Evolutionary conservation across 768 basidiomycete genomes (phyloP), one percentile per base, ranked within the genome.

Genomic region (Chiua virens): DNA sequence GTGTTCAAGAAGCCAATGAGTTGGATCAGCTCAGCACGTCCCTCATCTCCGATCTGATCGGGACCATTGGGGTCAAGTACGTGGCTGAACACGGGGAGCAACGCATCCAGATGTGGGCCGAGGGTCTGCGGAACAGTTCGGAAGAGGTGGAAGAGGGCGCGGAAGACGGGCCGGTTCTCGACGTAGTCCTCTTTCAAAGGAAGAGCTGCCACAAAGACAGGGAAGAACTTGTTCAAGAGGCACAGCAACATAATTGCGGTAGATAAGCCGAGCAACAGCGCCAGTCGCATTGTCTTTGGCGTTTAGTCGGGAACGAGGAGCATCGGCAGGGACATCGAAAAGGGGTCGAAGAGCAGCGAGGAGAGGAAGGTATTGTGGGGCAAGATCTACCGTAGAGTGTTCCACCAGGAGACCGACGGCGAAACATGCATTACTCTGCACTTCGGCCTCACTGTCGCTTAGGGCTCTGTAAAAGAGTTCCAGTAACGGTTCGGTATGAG

Each of bases 271-370:
- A 5, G 85, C 84, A 46, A 98, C 89, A 22, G 94, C 91, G 39
- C 97, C 97, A 8, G 87, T 82, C n/a, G 97, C 97, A 68, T 99
- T 99, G 72, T 99, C 97, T 55, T 87, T 87, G 18, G 94, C 94
- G 66, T 94, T 95, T 54, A 92, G 71, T 39, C 75, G 76, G 8
- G 89, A 72, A 7, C 81, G 64, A n/a, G 85, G 75, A 7, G 89
- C 75, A 51, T 86, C 81, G 1, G 82, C 71, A 8, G 81, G 60
- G 32, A 88, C 77, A 39, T 77, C 69, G 70, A 99, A 98, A 48
- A 96, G 76, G 14, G 90, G 89, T 23, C 83, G 88, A 41, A 98
- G 83, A 1, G 85, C 85, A 32, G 73, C 73, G 43, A 98, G 89
- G 38, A 98, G 76, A 52, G 77, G 79, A 36, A 86, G 71, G 73